Evolutionary conservation across 202 grass and related monocot genomes (phyloP).

Genomic region (Panicum hallii): DNA sequence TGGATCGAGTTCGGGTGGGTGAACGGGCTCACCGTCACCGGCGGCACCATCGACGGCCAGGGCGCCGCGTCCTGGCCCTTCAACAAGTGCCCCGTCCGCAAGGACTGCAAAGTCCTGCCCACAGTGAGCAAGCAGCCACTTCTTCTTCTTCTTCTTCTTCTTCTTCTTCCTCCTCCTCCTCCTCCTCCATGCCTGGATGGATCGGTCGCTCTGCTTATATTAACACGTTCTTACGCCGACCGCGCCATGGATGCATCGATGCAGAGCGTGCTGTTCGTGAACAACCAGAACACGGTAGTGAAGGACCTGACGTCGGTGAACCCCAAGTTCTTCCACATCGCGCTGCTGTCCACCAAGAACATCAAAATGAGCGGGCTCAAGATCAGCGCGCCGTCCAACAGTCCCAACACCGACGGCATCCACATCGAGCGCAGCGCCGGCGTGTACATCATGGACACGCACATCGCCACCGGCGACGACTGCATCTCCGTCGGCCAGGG

Average conservation of each 20-base stretch:
- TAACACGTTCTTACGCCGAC: too few relatives aligned
- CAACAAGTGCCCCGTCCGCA: conserved; percentile 61
- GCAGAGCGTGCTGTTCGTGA: conserved; percentile 67
- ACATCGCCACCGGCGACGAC: conserved; percentile 67
- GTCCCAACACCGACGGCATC: conserved; percentile 87
- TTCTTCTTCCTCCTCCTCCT: too few relatives aligned
- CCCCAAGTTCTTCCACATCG: conserved; percentile 89
- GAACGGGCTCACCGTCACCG: conserved; percentile 50
- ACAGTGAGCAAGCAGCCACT: conserved; percentile 42
- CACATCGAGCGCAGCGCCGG: conserved; percentile 68
- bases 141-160: not conserved
- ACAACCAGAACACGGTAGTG: conserved; percentile 52
- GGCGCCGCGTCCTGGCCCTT: conserved; percentile 70
- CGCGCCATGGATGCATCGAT: not conserved
- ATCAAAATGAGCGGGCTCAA: conserved; percentile 40
- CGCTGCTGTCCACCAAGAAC: conserved; percentile 49
- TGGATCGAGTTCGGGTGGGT: conserved; percentile 79
- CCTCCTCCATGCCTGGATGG: not conserved
- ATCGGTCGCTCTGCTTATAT: not conserved
- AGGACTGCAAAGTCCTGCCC: conserved; percentile 79
- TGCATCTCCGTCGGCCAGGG: conserved; percentile 81
- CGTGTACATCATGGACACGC: conserved; percentile 38
- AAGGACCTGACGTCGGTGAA: conserved; percentile 58
- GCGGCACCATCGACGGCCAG: conserved; percentile 75
- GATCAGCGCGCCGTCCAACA: conserved; percentile 53